Evolutionary conservation across 768 basidiomycete species (phyloP), one percentile per base, ranked within the genome.

Genomic region (Termitomyces bulborhizus): DNA sequence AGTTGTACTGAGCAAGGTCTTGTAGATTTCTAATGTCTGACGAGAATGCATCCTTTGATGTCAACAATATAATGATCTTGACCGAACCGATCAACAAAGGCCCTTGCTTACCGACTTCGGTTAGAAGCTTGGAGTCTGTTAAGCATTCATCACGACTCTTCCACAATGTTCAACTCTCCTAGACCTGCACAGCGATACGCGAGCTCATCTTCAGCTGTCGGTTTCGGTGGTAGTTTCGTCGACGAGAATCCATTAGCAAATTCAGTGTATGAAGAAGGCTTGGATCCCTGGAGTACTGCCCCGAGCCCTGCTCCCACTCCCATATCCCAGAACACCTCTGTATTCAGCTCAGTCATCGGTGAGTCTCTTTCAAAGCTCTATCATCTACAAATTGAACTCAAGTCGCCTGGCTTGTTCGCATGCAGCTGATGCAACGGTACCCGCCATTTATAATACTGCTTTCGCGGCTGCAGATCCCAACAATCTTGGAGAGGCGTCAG

Each of bases 111-210:
- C 53, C 47, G 36, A 31, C 41, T 41, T 42, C n/a, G 31, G 44
- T 49, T 36, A 36, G 55, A 32, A 48, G 34, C 6, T 24, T 24
- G 16, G 8, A 27, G 24, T 26, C 3, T 21, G 36, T 39, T 26
- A 15, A 11, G 47, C 24, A 48, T 48, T 5, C 9, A 21, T 34
- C 47, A 34, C n/a, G n/a, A 48, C 54, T 18, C n/a, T 45, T 44
- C 43, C n/a, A 27, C 29, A 9, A 93, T 93, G 90, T 93, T 93
- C 76, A 92, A 93, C 75, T 80, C 88, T 49, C 90, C 90, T 52
- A 80, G 90, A 49, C 82, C 84, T 41, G 81, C 77, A 26, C 88
- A 87, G 62, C 76, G 85, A 57, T 90, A 91, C 63, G 75, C 76
- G 46, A 72, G 76, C 36, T 75, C 77, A 18, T 75, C 85, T 2